Base-by-base conservation (phyloP, 345 rosid genomes). In the Lepidium didymum region DNA sequence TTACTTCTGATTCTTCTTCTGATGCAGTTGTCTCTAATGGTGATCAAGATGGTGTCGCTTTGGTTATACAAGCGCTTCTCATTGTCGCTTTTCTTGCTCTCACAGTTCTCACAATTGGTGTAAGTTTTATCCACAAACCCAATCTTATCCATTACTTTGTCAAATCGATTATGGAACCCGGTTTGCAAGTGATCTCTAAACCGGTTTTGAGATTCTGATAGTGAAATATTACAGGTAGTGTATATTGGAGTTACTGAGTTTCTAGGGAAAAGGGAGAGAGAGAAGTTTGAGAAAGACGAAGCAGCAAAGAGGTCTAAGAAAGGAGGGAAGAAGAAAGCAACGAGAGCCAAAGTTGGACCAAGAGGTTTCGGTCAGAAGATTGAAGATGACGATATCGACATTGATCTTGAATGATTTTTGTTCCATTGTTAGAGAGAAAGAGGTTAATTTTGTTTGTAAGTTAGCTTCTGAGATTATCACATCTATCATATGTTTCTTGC, bases 21-120 rank as follows among this genome's bases (percentile, higher is more conserved):
- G 70, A 45, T 53, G 69, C 78, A 31, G 31, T 68, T 75, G 78
- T 55, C 2, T 54, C 78, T 29, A 7, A 21, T 61, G 74, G 73
- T 46, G 81, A 62, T 10, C 92, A 68, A 63, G 95, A 80, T 37
- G 82, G 83, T 53, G 76, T 66, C 6, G 72, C 79, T 63, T 61
- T 52, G 52, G 36, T 87, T 27, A 75, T 89, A 46, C 78, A 82
- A 40, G 62, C 34, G 61, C 95, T 89, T 41, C 84, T 89, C 69
- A 42, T 83, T 62, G n/a, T 67, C 27, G 96, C 98, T 54, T 89
- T 92, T 47, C 50, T 69, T 56, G 83, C 79, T 66, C 82, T 89
- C 25, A 50, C 85, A 7, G 69, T 92, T 68, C 95, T 92, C 75
- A 87, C 96, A 6, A 69, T 87, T 68, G 96, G 96, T 84, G 95